Evolutionary conservation across 306 rosid species (phyloP).

Genomic region (Ceratonia siliqua): DNA sequence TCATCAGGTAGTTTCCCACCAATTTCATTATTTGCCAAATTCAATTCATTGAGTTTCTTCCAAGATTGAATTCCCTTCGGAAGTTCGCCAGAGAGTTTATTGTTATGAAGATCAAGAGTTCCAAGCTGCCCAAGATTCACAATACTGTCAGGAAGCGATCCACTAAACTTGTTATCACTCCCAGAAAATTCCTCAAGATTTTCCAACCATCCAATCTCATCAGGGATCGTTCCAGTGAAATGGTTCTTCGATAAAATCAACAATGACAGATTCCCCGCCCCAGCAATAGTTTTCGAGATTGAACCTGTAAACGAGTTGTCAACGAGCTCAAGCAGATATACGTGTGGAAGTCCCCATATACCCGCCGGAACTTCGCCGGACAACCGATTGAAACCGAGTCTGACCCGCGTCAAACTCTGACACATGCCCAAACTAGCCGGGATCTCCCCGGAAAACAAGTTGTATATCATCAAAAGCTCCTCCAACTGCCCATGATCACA

Average conservation of each 20-base stretch:
- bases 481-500: constrained; percentile 62
- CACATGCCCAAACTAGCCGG: constrained; percentile 75
- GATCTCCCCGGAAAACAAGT: constrained; percentile 66
- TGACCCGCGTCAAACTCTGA: constrained; percentile 59
- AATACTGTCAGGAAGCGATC: constrained; percentile 60
- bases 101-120: constrained; percentile 68
- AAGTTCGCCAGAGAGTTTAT: constrained; percentile 69
- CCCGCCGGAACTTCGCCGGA: constrained; percentile 83
- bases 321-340: constrained; percentile 63
- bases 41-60: constrained; percentile 78
- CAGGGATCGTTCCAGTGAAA: constrained; percentile 71
- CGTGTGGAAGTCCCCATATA: constrained; percentile 80
- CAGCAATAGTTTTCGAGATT: constrained; percentile 65
- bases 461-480: constrained; percentile 66
- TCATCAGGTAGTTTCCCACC: constrained; percentile 70
- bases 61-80: constrained; percentile 47
- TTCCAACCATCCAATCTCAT: constrained; percentile 74
- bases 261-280: constrained; percentile 60
- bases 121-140: constrained; percentile 66
- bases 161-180: constrained; percentile 50
- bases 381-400: constrained; percentile 60
- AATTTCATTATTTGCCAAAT: constrained; percentile 64
- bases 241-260: constrained; percentile 64
- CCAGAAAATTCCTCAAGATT: constrained; percentile 64
- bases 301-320: constrained; percentile 71